These are phyloP conservation scores for Boechera divaricarpa DNA, from an alignment of 345 rosid species.

Conservation along the genomic window DNA sequence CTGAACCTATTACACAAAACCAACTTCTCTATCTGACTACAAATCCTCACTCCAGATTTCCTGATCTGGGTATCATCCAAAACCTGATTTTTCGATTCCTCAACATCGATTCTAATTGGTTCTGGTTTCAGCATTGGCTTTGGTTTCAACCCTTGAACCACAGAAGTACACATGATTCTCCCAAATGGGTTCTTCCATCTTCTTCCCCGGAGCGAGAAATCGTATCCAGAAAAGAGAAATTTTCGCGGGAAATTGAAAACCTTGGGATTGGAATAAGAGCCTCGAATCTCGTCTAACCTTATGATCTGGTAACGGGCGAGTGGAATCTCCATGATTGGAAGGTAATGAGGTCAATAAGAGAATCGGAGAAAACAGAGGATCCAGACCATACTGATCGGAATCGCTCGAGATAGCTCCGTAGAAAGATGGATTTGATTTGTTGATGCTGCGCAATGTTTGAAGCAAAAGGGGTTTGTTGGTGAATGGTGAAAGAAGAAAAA, in stretches of 20 bases:
- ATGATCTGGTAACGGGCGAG: conserved; percentile 52
- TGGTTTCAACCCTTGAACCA: conserved; percentile 60
- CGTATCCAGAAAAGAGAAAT: conserved; percentile 49
- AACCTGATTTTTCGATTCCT: conserved; percentile 34
- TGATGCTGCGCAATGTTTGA: background rate
- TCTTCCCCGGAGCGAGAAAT: conserved; percentile 47
- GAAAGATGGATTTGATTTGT: background rate
- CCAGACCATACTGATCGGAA: conserved; percentile 31
- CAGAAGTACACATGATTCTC: conserved; percentile 55
- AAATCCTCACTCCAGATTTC: conserved; percentile 55
- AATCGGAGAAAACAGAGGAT: conserved; percentile 15
- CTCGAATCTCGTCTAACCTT: conserved; percentile 48
- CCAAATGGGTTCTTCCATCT: conserved; percentile 53
- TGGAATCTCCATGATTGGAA: conserved; percentile 60
- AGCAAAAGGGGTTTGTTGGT: background rate
- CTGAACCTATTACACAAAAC: conserved; percentile 57
- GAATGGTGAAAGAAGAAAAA: background rate
- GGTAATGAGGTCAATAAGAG: conserved; percentile 18
- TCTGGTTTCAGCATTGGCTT: conserved; percentile 61
- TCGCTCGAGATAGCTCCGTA: background rate
- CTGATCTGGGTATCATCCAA: conserved; percentile 43
- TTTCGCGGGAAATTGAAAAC: conserved; percentile 40
- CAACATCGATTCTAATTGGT: conserved; percentile 41
- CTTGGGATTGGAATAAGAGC: conserved; percentile 38
- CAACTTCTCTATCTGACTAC: conserved; percentile 81